Conservation (phyloP, 179 eudicot species). For the Beta lomatogona region DNA sequence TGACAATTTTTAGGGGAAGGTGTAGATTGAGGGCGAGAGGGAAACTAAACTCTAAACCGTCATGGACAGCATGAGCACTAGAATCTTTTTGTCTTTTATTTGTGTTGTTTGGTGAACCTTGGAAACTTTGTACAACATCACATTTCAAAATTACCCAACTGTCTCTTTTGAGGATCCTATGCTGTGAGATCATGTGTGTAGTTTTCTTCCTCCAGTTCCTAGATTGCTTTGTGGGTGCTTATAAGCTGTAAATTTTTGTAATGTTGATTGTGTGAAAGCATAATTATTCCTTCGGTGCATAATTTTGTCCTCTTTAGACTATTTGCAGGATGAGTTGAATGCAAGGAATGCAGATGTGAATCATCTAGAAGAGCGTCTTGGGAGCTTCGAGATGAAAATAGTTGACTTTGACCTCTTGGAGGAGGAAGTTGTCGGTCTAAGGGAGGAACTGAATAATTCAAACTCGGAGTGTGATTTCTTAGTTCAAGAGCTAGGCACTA, state of each 20-base stretch:
- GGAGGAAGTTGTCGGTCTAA: constrained; percentile 47
- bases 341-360: constrained; percentile 46
- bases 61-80: too few species aligned
- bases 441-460: constrained; percentile 52
- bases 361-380: constrained; percentile 42
- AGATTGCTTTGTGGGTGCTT: neutral
- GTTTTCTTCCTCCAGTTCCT: neutral
- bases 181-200: neutral
- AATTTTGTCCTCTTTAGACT: constrained; percentile 51
- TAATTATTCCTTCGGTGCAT: constrained; percentile 9
- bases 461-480: constrained; percentile 46
- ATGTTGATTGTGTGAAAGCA: neutral
- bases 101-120: too few species aligned
- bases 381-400: constrained; percentile 47
- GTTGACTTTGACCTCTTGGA: constrained; percentile 40
- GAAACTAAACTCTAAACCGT: too few species aligned
- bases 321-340: constrained; percentile 69
- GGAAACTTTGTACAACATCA: too few species aligned
- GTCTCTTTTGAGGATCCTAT: neutral
- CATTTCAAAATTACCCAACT: too few species aligned
- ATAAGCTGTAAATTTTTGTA: neutral
- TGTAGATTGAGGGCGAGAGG: too few species aligned
- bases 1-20: neutral
- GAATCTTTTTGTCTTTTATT: too few species aligned
- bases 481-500: constrained; percentile 49